These are phyloP conservation scores for Neonectria coccinea DNA, from an alignment of 2,329 filamentous ascomycete species.

Conservation along the genomic window DNA sequence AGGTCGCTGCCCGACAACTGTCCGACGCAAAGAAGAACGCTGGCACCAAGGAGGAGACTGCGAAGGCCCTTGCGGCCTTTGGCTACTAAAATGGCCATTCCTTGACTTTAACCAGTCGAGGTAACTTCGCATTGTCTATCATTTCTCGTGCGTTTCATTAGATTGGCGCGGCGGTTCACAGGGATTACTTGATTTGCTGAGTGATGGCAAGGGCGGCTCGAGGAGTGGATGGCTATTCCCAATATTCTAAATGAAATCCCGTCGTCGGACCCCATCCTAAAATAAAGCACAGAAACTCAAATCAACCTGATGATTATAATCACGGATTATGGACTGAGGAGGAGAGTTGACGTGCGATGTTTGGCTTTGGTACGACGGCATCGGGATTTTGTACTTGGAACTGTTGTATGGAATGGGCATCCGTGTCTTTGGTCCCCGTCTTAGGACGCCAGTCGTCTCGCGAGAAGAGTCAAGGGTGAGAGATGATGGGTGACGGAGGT, in stretches of 20 bases:
- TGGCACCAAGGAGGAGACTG: constrained; percentile 86
- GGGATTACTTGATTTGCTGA: constrained; percentile 63
- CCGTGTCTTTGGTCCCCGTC: constrained; percentile 22
- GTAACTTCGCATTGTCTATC: constrained; percentile 56
- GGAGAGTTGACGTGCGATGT: constrained; percentile 37
- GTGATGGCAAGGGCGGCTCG: constrained; percentile 58
- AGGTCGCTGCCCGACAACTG: constrained; percentile 90
- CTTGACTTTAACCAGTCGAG: constrained; percentile 46
- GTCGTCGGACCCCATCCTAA: constrained; percentile 49
- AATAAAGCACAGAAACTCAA: constrained; percentile 52
- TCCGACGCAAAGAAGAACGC: constrained; percentile 93
- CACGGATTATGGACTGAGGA: constrained; percentile 40
- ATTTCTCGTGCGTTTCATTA: constrained; percentile 65
- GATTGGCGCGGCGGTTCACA: constrained; percentile 66
- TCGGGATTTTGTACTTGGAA: constrained; percentile 12
- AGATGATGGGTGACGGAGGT: constrained; percentile 43
- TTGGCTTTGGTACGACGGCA: constrained; percentile 16
- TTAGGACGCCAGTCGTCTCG: constrained; percentile 45
- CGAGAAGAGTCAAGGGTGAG: constrained; percentile 39
- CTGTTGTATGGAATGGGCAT: constrained; percentile 20
- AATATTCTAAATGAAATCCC: constrained; percentile 52
- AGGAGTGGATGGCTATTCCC: constrained; percentile 50
- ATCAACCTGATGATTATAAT: constrained; percentile 44
- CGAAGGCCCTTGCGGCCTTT: constrained; percentile 87
- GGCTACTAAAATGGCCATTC: constrained; percentile 78